Evolutionary conservation across 2,329 filamentous ascomycete genomes (phyloP), one percentile per base, ranked within the genome.

Genomic region (Monilinia fructigena): DNA sequence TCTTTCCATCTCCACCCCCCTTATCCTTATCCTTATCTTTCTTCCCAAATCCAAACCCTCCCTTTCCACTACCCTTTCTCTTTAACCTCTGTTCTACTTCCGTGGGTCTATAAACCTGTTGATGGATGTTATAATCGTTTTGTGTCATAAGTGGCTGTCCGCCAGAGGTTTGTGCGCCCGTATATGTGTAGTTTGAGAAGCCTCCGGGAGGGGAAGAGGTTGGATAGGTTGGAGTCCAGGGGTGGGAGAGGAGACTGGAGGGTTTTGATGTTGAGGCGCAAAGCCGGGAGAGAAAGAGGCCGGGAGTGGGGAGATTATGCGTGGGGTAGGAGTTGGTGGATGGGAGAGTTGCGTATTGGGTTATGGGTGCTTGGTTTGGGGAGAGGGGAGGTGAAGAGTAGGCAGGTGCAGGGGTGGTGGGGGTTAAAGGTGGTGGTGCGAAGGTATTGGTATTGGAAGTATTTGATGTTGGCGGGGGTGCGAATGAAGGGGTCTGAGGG

Each of bases 61-160:
- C 12, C n/a, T 48, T 52, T 50, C 56, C 56, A 14, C 48, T 18
- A 2, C 47, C 47, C 71, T 67, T 81, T 47, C 81, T 79, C 42
- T 82, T 80, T 18, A 68, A 63, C n/a, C 70, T 70, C 48, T 79
- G 77, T 76, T 91, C 89, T 6, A 79, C 78, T 75, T 90, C 87
- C 6, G 86, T 89, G 1, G 90, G 90, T 65, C 86, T 78, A 74
- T 92, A 93, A 23, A 86, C 78, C 76, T 92, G 89, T 73, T 86
- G 83, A 72, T 93, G 90, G 53, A 92, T 78, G 10, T 78, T 76
- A 67, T 89, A 90, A 60, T 86, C 83, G 67, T 68, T 66, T 31
- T 31, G 18, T 5, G 71, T 72, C 28, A 74, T 75, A 72, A 1
- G 78, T 78, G 11, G 79, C 75, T 18, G 77, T 1, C 59, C 65